Conservation (phyloP, 345 rosid genomes). For the Salix brachista region DNA sequence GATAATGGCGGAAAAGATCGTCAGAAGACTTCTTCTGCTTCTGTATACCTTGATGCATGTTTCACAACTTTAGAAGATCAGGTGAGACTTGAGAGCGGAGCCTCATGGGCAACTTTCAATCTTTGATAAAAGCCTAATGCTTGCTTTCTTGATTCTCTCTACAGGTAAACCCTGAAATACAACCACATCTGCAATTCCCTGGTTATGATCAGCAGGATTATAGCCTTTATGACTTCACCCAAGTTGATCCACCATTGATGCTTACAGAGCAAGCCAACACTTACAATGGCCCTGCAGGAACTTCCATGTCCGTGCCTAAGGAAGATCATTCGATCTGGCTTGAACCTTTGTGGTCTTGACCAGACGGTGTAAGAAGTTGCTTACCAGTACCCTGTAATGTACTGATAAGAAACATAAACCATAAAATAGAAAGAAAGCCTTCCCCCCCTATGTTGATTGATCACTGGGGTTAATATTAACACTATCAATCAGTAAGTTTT, state of each 20-base stretch:
- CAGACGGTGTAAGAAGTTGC: neutral
- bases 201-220: neutral
- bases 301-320: neutral
- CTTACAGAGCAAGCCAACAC: neutral
- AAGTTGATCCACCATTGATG: neutral
- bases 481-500: neutral
- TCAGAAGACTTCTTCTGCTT: neutral
- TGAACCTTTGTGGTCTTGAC: neutral
- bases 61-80: neutral
- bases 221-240: neutral
- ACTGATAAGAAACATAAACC: neutral
- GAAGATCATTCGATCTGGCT: neutral
- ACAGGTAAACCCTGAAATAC: neutral
- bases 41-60: neutral
- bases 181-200: neutral
- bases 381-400: neutral
- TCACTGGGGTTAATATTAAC: neutral
- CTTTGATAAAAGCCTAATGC: neutral
- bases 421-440: neutral
- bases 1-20: neutral
- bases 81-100: neutral
- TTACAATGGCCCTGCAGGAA: neutral
- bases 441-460: neutral
- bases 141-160: neutral
- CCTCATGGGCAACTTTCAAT: neutral